A percentile compares a stretch with the other conserved stretches of the same genome.
phyloP scores from a whole-genome alignment of 1,139 yeast species.

The Candida mesenterica region DNA sequence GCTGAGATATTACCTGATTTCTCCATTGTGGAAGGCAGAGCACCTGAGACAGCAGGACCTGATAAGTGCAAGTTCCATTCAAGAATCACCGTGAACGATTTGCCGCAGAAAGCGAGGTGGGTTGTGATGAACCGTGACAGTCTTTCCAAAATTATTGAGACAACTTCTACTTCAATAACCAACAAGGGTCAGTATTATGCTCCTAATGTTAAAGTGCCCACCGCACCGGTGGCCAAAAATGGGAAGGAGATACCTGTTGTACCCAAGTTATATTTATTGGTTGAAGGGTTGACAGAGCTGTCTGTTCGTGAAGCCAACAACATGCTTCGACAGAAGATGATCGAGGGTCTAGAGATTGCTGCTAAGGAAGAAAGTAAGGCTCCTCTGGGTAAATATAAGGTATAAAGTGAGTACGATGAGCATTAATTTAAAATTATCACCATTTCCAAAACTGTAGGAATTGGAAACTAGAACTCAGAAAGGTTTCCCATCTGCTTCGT shows the following conservation, averaged over 20 bases:
- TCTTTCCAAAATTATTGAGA: constrained; percentile 63
- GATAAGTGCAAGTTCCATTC: constrained; percentile 69
- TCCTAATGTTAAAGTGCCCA: constrained; percentile 44
- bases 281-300: constrained; percentile 71
- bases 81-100: constrained; percentile 74
- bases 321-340: constrained; percentile 57
- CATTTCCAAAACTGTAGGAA: no score
- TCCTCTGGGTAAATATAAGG: constrained; percentile 41
- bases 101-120: constrained; percentile 86
- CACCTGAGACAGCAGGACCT: constrained; percentile 62
- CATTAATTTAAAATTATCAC: not conserved
- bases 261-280: constrained; percentile 72
- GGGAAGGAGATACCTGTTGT: constrained; percentile 45
- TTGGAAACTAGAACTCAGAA: no score
- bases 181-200: constrained; percentile 79
- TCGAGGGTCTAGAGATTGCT: constrained; percentile 55
- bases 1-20: constrained; percentile 38
- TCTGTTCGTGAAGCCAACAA: constrained; percentile 67
- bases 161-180: constrained; percentile 77
- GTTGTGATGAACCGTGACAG: constrained; percentile 70
- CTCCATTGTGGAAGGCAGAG: constrained; percentile 51
- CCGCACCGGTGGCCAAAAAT: constrained; percentile 15
- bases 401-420: constrained; percentile 16
- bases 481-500: no score
- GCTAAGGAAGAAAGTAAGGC: constrained; percentile 40